Conservation (phyloP, 2,329 filamentous ascomycete genomes). For the Penicillium decumbens region DNA sequence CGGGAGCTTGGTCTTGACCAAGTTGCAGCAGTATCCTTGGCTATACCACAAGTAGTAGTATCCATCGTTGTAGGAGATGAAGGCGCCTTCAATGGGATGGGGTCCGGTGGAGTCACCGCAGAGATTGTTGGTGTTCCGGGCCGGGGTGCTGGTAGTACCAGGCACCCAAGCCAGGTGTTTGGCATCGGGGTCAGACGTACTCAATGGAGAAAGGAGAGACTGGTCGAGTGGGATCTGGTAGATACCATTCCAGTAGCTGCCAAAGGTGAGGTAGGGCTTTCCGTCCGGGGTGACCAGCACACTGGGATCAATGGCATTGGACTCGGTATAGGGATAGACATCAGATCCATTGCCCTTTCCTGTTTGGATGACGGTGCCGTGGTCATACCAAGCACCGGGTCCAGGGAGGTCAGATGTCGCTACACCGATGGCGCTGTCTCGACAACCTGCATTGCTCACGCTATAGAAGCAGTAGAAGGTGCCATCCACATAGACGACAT, state of each 20-base stretch:
- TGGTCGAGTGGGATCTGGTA: slow-evolving; percentile 53
- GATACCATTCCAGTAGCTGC: slow-evolving; percentile 65
- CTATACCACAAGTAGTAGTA: slow-evolving; percentile 38
- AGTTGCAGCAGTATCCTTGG: slow-evolving; percentile 32
- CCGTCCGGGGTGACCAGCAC: slow-evolving; percentile 41
- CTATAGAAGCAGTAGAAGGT: slow-evolving; percentile 64
- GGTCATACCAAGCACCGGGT: slow-evolving; percentile 34
- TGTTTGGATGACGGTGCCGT: slow-evolving; percentile 35
- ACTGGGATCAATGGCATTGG: slow-evolving; percentile 60
- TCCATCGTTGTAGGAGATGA: slow-evolving; percentile 26
- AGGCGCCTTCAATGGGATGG: slow-evolving; percentile 33
- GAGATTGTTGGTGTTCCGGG: slow-evolving; percentile 22
- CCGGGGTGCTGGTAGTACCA: slow-evolving; percentile 13
- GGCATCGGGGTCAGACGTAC: slow-evolving; percentile 22
- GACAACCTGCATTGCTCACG: slow-evolving; percentile 58
- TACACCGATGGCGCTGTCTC: slow-evolving; percentile 59
- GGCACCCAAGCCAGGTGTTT: slow-evolving; percentile 31
- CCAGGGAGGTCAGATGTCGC: slow-evolving; percentile 45
- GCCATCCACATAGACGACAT: slow-evolving; percentile 53
- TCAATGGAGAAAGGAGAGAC: slow-evolving; percentile 23
- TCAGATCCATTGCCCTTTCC: slow-evolving; percentile 28
- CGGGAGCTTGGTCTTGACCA: slow-evolving; percentile 37
- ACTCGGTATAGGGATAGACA: slow-evolving; percentile 37
- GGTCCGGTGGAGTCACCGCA: slow-evolving; percentile 30
- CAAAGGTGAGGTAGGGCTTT: slow-evolving; percentile 55